phyloP scores from a whole-genome alignment of 768 basidiomycete species.

The Antrodiella citrinella region DNA sequence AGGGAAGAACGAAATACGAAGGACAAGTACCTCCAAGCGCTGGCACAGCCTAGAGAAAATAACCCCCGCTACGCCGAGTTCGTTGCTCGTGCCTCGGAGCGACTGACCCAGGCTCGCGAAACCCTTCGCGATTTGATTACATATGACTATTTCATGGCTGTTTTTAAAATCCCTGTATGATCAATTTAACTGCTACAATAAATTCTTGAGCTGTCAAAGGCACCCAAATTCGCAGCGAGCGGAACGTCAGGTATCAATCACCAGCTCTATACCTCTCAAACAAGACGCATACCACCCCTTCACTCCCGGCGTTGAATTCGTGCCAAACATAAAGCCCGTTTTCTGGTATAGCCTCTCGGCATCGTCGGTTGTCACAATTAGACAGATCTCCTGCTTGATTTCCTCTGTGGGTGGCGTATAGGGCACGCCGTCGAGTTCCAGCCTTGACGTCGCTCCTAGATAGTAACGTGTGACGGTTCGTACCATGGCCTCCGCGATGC shows the following conservation, averaged over 20 bases:
- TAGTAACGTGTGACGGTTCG: slow-evolving; percentile 11
- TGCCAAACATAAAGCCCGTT: slow-evolving; percentile 7
- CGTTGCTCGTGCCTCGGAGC: too few relatives aligned
- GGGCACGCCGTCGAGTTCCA: slow-evolving; percentile 5
- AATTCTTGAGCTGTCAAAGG: too few relatives aligned
- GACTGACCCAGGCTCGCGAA: too few relatives aligned
- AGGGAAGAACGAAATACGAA: too few relatives aligned
- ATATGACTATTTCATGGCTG: too few relatives aligned
- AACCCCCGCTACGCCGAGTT: too few relatives aligned
- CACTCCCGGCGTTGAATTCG: slow-evolving; percentile 5
- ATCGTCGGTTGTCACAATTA: slow-evolving; percentile 5
- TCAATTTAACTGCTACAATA: too few relatives aligned
- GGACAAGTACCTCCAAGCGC: too few relatives aligned
- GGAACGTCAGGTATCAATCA: not conserved
- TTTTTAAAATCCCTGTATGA: too few relatives aligned
- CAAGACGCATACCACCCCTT: slow-evolving; percentile 3
- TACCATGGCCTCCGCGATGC: slow-evolving; percentile 14
- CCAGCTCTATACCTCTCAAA: slow-evolving; percentile 1
- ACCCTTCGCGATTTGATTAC: too few relatives aligned
- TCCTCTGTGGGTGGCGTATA: slow-evolving; percentile 1
- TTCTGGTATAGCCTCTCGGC: slow-evolving; percentile 6
- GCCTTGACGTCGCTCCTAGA: slow-evolving; percentile 11
- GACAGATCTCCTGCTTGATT: slow-evolving; percentile 9
- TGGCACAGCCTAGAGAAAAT: too few relatives aligned
- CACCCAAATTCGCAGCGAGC: too few relatives aligned